Base-by-base conservation (phyloP, 805 yeast species). In the Ogataea nakhonphanomensis region DNA sequence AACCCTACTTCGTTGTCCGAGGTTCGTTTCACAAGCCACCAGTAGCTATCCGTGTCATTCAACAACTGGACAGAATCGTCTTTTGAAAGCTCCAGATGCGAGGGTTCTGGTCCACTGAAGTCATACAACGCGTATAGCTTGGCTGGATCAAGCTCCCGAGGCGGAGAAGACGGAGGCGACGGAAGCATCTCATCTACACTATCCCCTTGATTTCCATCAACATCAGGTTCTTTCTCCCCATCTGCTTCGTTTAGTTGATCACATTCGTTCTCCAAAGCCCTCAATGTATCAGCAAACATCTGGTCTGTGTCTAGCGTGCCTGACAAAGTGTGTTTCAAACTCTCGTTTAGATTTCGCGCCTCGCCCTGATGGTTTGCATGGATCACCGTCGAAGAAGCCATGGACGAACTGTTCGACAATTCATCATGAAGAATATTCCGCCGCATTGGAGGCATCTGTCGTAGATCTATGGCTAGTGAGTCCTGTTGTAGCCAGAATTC, bases 91-190 rank as follows among this genome's bases (percentile, higher is more conserved):
- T 83, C 79, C 50, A 95, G 84, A 64, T 91, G 99, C 33, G 93
- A 87, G 4, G 91, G 89, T 57, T 89, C 96, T 5, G 96, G 95
- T 1, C 97, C 98, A 37, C 72, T 73, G 54, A 93, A 91, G 36
- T 89, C 89, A 53, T 84, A 87, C 24, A 90, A 65, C 1, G 96
- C 96, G 60, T 90, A 90, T 22, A 90, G 69, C 55, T 83, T 81
- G 36, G 75, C 83, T 6, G 95, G 95, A 57, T 86, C 89, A 40
- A 90, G 64, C 50, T 86, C 95, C 43, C 75, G 72, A 3, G 95
- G 93, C 2, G 95, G 93, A 12, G 84, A 76, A 12, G 84, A 67
- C 6, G 86, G 84, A n/a, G 88, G 85, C 30, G 84, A 78, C 9
- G 84, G 79, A 22, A 65, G 50, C 34, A 67, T 59, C 43, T 59